Base-by-base conservation (phyloP, 345 rosid genomes). In the Cardiospermum halicacabum region DNA sequence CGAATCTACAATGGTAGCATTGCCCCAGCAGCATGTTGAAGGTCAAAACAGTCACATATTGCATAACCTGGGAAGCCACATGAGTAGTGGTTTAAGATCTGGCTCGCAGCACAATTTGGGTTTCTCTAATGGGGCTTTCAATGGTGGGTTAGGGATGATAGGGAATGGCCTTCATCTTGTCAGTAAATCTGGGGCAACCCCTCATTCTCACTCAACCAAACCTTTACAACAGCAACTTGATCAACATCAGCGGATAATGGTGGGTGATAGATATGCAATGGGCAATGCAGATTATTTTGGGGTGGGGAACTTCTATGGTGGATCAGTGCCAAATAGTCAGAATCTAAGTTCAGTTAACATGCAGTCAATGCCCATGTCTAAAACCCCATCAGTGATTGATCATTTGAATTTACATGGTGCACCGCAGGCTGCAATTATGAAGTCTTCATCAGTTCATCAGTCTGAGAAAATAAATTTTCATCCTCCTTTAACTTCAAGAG, bases 31-130 rank as follows among this genome's bases (percentile, higher is more conserved):
- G 72, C 85, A 74, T 57, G 67, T 66, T 45, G 77, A 79, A 59
- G 81, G 85, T 80, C 88, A 87, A 64, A 80, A 77, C 73, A 89
- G 89, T 56, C 96, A 81, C 58, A 77, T 82, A 66, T 48, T 88
- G 75, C 84, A 85, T 66, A 81, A 68, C 62, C 74, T 88, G 71
- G 96, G 98, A 63, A 76, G 87, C 73, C 99, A 86, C 67, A 70
- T 80, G 75, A 83, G 82, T 66, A 75, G 75, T 69, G 84, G 78
- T 51, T 66, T 78, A 62, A 80, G 92, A 76, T 75, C 92, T 56
- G 77, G 85, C 47, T 53, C 91, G 82, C 99, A 78, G 75, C 89
- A 79, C 69, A 90, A 86, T 69, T 79, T 79, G 77, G 87, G 84
- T 27, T 81, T 87, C 66, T 57, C 87, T 53, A 87, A 81, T 71